These are phyloP conservation scores for Biancaea sappan DNA, from an alignment of 306 rosid genomes.

Conservation along the genomic window DNA sequence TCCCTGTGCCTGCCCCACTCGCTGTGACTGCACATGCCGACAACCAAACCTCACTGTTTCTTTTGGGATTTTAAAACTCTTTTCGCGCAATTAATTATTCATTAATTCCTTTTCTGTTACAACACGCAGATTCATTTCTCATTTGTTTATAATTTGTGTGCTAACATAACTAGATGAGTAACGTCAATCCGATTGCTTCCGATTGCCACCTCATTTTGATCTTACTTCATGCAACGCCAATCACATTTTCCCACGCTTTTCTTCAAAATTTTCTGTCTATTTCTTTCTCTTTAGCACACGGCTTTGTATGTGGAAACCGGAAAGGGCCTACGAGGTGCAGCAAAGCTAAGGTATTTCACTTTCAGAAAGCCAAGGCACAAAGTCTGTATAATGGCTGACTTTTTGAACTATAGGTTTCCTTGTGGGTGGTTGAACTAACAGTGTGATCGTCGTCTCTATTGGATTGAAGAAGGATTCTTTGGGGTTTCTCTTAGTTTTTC, in stretches of 20 bases:
- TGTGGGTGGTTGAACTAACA: conserved; percentile 30
- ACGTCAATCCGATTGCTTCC: conserved; percentile 10
- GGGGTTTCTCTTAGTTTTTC: neutral
- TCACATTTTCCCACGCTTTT: neutral
- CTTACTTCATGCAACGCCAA: neutral
- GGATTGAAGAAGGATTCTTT: neutral
- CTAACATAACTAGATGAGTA: neutral
- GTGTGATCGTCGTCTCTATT: conserved; percentile 19
- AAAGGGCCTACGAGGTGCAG: conserved; percentile 13
- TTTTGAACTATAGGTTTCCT: conserved; percentile 18
- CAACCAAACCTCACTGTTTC: conserved; percentile 22
- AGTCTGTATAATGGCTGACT: conserved; percentile 35
- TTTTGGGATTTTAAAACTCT: neutral
- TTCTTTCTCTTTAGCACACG: neutral
- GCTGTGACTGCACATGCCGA: conserved; percentile 29
- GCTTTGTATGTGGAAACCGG: neutral
- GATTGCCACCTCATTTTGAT: conserved; percentile 4
- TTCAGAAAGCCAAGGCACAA: conserved; percentile 18
- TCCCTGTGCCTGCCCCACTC: conserved; percentile 2
- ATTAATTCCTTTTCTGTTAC: neutral
- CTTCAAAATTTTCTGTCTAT: conserved; percentile 1
- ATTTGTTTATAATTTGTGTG: neutral
- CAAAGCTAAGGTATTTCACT: conserved; percentile 5
- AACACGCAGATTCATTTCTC: neutral
- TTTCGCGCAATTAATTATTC: neutral